Evolutionary conservation across 2,329 filamentous ascomycete species (phyloP), one percentile per base, ranked within the genome.

Genomic region (Trichoderma guizhouense): DNA sequence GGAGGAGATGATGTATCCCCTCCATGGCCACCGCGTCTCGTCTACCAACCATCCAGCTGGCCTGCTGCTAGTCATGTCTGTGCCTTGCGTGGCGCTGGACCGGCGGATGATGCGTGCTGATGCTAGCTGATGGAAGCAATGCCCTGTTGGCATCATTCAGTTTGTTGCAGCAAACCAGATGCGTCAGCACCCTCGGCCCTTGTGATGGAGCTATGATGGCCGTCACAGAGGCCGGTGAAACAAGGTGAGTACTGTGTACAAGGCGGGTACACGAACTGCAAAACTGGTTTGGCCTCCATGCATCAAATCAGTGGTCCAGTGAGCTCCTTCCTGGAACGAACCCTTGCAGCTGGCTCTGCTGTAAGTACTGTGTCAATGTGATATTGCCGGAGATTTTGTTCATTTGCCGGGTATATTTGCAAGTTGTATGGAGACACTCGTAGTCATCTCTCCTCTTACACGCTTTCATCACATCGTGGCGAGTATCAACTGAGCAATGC

Each of bases 51-150:
- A 24, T 30, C 61, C n/a, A 57, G 43, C n/a, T 43, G n/a, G 47
- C 36, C 21, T 15, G n/a, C 9, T 66, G 15, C 28, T 67, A 67
- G 64, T 67, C 47, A 21, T 67, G 26, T 26, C 62, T 47, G 69
- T 71, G 57, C 69, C 69, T 67, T 71, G 69, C 69, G 69, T 71
- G 69, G 69, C 69, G 69, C 34, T 60, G 69, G 53, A 12, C 62
- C 39, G n/a, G 26, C 24, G 43, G 24, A 51, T 65, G 62, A 28
- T 60, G 57, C 21, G 15, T 60, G 30, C 18, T 60, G 57, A 32
- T 67, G 62, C 57, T 55, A 24, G 69, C 30, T 43, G 69, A 43
- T 26, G 53, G 30, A 15, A 21, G 47, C 11, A 63, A 36, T 26
- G 57, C 26, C 32, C 47, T 43, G 57, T 55, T 63, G 57, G 39